Evolutionary conservation across 192 early-diverging fungal genomes (phyloP).

Genomic region (Linnemannia schmuckeri): DNA sequence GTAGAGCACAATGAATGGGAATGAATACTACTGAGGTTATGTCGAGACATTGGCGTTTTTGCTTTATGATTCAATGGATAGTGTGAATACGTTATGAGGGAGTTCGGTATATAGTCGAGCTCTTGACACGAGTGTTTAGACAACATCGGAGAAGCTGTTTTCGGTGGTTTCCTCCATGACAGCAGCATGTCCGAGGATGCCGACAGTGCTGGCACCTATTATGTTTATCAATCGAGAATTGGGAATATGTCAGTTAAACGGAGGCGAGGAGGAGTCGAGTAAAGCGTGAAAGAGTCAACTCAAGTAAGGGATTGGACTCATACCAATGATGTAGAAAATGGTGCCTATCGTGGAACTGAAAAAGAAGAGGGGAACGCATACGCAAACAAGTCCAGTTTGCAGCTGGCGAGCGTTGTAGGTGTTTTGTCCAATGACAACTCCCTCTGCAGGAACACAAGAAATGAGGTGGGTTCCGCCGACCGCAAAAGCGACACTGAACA

Average conservation of each 20-base stretch:
- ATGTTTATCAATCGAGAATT: not conserved
- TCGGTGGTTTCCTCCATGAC: slow-evolving; percentile 64
- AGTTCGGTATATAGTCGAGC: not conserved
- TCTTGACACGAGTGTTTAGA: not conserved
- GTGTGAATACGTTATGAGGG: not conserved
- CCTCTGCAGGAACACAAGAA: slow-evolving; percentile 58
- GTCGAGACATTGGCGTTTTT: not conserved
- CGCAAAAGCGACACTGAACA: slow-evolving; percentile 62
- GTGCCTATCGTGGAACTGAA: slow-evolving; percentile 68
- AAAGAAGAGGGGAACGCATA: slow-evolving; percentile 65
- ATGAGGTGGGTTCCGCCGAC: slow-evolving; percentile 63
- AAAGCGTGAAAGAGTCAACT: not conserved
- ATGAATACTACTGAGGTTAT: not conserved
- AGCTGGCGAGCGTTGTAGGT: slow-evolving; percentile 57
- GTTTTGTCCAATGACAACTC: slow-evolving; percentile 39
- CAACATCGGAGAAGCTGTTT: slow-evolving; percentile 56
- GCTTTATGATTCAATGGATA: not conserved
- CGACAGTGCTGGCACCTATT: slow-evolving; percentile 68
- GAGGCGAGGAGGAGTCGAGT: not conserved
- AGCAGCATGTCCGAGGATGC: slow-evolving; percentile 68
- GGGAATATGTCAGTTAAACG: not conserved
- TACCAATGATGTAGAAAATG: slow-evolving; percentile 73
- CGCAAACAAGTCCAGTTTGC: slow-evolving; percentile 55
- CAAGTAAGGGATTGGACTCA: not conserved
- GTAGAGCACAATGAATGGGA: not conserved